A percentile compares a stretch with the other conserved stretches of the same genome.
These are phyloP conservation scores for Ganoderma lucidum DNA, from an alignment of 1,284 basidiomycete species.

Conservation along the genomic window DNA sequence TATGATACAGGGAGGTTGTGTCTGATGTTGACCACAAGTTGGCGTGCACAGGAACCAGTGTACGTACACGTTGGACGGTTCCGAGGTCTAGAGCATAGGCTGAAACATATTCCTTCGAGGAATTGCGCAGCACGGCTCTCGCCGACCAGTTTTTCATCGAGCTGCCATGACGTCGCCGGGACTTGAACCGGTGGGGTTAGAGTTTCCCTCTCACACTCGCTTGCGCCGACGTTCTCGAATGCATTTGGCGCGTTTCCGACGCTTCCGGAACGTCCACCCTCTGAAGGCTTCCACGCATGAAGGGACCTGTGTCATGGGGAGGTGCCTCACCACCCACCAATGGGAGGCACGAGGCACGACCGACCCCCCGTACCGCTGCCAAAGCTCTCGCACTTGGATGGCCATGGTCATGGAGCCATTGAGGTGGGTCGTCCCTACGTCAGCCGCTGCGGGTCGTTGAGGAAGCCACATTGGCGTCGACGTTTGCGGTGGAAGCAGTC, in stretches of 20 bases:
- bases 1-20: neutral
- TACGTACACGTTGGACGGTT: neutral
- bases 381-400: neutral
- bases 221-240: neutral
- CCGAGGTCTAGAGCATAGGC: neutral
- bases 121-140: neutral
- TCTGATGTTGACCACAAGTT: constrained; percentile 2
- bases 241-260: neutral
- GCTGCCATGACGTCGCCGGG: neutral
- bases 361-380: too few species aligned
- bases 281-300: constrained; percentile 1
- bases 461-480: neutral
- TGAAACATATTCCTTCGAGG: constrained; percentile 4
- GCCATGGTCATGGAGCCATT: neutral
- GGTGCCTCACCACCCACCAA: neutral
- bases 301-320: neutral
- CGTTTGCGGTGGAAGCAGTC: neutral
- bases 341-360: neutral
- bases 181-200: neutral
- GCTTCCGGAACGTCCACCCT: neutral
- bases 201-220: neutral
- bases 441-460: neutral
- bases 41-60: neutral
- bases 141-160: neutral
- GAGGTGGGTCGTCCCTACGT: neutral